Base-by-base conservation (phyloP, 768 basidiomycete genomes). In the Mycena olivaceomarginata region DNA sequence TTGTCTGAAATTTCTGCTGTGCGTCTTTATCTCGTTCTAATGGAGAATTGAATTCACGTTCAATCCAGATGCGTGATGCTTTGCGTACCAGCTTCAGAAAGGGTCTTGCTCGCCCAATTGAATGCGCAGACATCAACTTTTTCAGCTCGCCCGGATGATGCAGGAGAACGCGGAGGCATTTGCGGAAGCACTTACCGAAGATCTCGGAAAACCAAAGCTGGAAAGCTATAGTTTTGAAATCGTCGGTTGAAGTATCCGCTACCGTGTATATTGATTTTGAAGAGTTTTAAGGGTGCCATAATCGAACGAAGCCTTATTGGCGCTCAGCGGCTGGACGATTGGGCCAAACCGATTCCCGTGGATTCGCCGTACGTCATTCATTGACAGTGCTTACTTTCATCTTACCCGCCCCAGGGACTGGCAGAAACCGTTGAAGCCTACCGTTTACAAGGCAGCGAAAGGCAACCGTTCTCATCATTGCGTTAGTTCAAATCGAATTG, bases 111-210 rank as follows among this genome's bases (percentile, higher is more conserved):
- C 87, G 86, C n/a, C 85, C 91, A 4, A 79, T 95, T 51, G 83
- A 84, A 74, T 95, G 91, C 90, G 95, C 18, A 90, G 90, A 70
- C 88, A 90, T 62, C 95, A 96, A 78, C 88, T 96, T 57, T 86
- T 87, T 59, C 92, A 93, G 78, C 87, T 95, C 43, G 92, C 91
- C 37, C 90, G 88, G 31, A 84, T 94, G 84, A 83, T 89, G 31
- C 91, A 94, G 78, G 92, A 94, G n/a, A 93, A 96, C 83, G 80
- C 86, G 5, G 87, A 91, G 5, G 88, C 85, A 5, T 82, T 95
- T 66, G 87, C 87, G 16, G 88, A 89, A 2, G 90, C 93, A 10
- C 79, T 92, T 46, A 69, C 79, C 5, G 76, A 82, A 11, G 94
- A 94, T 76, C 83, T 93, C 0, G 88, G 89, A 1, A 89, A 89